Conservation (phyloP, 768 basidiomycete genomes). For the Melanogaster broomeanus region DNA sequence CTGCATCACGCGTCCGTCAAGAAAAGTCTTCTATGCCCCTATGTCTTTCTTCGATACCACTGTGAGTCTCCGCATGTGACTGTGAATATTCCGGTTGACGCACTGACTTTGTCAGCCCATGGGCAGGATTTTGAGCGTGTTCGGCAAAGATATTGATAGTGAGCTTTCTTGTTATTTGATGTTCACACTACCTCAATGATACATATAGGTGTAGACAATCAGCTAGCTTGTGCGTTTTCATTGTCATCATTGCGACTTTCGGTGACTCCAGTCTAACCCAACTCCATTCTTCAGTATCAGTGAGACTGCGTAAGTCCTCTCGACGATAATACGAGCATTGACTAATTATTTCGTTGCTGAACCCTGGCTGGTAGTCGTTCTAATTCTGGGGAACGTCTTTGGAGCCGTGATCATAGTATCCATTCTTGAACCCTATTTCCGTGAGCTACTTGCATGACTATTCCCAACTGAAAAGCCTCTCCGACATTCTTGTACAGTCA, state of each 20-base stretch:
- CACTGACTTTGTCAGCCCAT: conserved; percentile 40
- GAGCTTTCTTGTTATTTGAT: conserved; percentile 5
- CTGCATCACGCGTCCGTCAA: conserved; percentile 59
- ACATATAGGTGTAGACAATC: conserved; percentile 51
- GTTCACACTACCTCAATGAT: neutral
- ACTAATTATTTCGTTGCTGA: neutral
- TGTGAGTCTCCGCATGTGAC: conserved; percentile 28
- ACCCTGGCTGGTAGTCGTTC: conserved; percentile 37
- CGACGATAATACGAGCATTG: too few relatives aligned
- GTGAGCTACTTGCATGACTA: conserved; percentile 34
- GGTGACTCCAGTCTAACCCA: neutral
- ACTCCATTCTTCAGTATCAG: conserved; percentile 42
- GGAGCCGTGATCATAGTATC: conserved; percentile 59
- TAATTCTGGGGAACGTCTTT: conserved; percentile 51
- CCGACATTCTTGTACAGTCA: conserved; percentile 38
- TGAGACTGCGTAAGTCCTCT: conserved; percentile 48
- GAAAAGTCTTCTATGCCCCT: conserved; percentile 65
- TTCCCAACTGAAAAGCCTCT: neutral
- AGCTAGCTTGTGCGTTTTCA: conserved; percentile 49
- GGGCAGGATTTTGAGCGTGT: conserved; percentile 61
- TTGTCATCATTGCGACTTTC: neutral
- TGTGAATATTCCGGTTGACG: neutral
- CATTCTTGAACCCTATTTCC: conserved; percentile 60
- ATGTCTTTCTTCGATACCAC: conserved; percentile 81
- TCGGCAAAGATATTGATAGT: conserved; percentile 71